Evolutionary conservation across 2,329 filamentous ascomycete species (phyloP).

Genomic region (Lecanicillium sp.): DNA sequence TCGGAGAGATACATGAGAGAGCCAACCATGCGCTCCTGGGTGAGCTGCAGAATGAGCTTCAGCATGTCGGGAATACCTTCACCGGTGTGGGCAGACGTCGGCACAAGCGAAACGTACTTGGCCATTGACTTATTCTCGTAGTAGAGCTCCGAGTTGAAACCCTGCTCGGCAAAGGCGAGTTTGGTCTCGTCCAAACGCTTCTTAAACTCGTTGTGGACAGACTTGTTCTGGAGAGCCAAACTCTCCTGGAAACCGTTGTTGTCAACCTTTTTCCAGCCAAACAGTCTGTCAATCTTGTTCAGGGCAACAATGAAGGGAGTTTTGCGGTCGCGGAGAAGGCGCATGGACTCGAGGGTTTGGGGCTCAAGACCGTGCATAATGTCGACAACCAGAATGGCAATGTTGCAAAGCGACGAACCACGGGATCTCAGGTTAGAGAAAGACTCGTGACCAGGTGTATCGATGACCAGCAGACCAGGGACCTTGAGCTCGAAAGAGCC

Average conservation of each 20-base stretch:
- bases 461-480: slow-evolving; percentile 90
- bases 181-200: slow-evolving; percentile 88
- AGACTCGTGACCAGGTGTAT: slow-evolving; percentile 99
- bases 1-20: slow-evolving; percentile 98
- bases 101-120: slow-evolving; percentile 87
- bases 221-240: slow-evolving; percentile 81
- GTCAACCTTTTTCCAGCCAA: slow-evolving; percentile 96
- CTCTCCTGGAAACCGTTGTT: slow-evolving; percentile 98
- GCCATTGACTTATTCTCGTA: slow-evolving; percentile 98
- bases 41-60: slow-evolving; percentile 85
- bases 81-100: slow-evolving; percentile 96
- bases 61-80: slow-evolving; percentile 99
- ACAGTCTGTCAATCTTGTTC: slow-evolving; percentile 99
- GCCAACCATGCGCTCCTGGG: slow-evolving; percentile 94
- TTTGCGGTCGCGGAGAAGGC: slow-evolving; percentile 81
- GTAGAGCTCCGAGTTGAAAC: slow-evolving; percentile 95
- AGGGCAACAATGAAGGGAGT: slow-evolving; percentile 97
- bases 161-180: slow-evolving; percentile 88
- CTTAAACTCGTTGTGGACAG: slow-evolving; percentile 88
- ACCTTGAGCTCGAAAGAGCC: slow-evolving; percentile 93
- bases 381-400: slow-evolving; percentile 96
- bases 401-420: slow-evolving; percentile 97
- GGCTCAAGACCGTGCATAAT: slow-evolving; percentile 99
- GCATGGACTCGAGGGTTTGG: slow-evolving; percentile 97
- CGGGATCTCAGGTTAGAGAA: slow-evolving; percentile 97